phyloP scores from a whole-genome alignment of 2,329 filamentous ascomycete genomes.

The Thelonectria discophora region DNA sequence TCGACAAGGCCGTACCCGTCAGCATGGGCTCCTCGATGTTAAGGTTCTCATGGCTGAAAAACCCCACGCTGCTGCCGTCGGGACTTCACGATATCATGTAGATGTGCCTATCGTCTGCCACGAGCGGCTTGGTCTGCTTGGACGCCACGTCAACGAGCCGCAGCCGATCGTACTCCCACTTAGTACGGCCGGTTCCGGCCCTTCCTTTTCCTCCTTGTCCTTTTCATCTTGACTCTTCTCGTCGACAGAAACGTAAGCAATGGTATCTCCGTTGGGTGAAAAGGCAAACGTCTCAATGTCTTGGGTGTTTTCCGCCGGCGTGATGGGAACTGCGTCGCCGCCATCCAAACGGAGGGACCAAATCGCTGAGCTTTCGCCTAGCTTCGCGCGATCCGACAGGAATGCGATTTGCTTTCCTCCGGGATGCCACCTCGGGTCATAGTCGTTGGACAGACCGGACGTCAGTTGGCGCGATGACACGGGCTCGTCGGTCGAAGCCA shows the following conservation, averaged over 20 bases:
- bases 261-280: slow-evolving; percentile 21
- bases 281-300: slow-evolving; percentile 23
- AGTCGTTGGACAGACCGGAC: slow-evolving; percentile 13
- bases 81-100: slow-evolving; percentile 30
- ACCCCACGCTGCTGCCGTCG: slow-evolving; percentile 26
- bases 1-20: slow-evolving; percentile 23
- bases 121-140: slow-evolving; percentile 26
- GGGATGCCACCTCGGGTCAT: slow-evolving; percentile 19
- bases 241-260: slow-evolving; percentile 32
- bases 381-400: slow-evolving; percentile 36
- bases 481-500: slow-evolving; percentile 24
- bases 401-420: slow-evolving; percentile 16
- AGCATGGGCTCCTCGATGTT: slow-evolving; percentile 27
- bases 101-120: slow-evolving; percentile 23
- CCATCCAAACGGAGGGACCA: slow-evolving; percentile 32
- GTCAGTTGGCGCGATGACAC: slow-evolving; percentile 22
- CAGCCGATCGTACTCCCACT: slow-evolving; percentile 46
- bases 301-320: slow-evolving; percentile 26
- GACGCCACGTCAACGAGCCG: slow-evolving; percentile 44
- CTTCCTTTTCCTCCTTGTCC: slow-evolving; percentile 40
- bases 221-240: slow-evolving; percentile 21
- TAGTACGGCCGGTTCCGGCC: slow-evolving; percentile 44
- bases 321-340: slow-evolving; percentile 28
- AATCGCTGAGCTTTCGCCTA: slow-evolving; percentile 42
- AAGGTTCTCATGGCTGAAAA: slow-evolving; percentile 17